Base-by-base conservation (phyloP, 257 asterid genomes). In the Nicotiana obtusifolia region DNA sequence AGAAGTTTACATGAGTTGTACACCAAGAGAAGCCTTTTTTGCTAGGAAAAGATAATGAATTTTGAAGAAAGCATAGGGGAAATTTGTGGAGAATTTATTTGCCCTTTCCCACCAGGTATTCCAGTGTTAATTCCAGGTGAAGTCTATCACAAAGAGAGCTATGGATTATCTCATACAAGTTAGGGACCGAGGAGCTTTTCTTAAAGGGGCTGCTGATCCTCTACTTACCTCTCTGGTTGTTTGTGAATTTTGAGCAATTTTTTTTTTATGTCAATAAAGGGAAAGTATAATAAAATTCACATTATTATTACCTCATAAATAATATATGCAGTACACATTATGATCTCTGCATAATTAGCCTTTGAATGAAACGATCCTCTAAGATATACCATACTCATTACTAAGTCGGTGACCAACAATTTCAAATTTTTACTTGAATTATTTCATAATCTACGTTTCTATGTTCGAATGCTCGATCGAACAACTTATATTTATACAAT, bases 1-100 rank as follows among this genome's bases (percentile, higher is more conserved):
- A 52, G 84, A 87, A 30, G 26, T 78, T 15, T 64, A 66, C 73
- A 86, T 90, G 87, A 41, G 85, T 44, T 86, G 92, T 89, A 90
- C 88, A 81, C 93, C 98, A 7, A 88, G 98, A 80, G 98, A 91
- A 9, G 98, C 98, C 0, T 93, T 94, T 79, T 93, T 93, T 76
- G 87, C 93, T 3, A 81, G 28, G 65, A 93, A 93, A 88, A 83
- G 44, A 91, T 82, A 81, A 88, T 90, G 69, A 33, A 82, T 53
- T 57, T 90, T 20, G 85, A 83, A 77, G 90, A 92, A 5, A 84
- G 91, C 41, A 16, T 89, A 22, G 96, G 97, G n/a, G 41, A 84
- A 76, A 82, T 93, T 80, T 93, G 95, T 81, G 97, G 97, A 10
- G 97, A 92, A 88, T 82, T 83, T 11, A 35, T 87, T 33, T 91